phyloP scores from a whole-genome alignment of 2,329 filamentous ascomycete genomes.

The Aspergillus fischeri region DNA sequence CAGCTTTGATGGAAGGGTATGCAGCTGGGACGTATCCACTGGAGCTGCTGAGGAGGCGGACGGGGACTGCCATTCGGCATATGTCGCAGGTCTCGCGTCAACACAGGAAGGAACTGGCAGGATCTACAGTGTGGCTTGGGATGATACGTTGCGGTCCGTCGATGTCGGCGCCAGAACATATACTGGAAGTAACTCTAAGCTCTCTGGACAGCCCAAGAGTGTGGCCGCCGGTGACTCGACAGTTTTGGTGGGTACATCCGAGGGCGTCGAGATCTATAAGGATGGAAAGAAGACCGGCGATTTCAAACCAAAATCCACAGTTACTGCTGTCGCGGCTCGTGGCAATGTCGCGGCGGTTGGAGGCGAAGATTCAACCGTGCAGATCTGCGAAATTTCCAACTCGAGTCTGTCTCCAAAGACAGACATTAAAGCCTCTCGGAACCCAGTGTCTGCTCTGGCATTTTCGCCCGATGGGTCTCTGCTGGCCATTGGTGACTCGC shows the following conservation, averaged over 20 bases:
- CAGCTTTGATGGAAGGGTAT: conserved; percentile 84
- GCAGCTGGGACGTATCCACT: conserved; percentile 72
- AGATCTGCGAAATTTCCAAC: conserved; percentile 64
- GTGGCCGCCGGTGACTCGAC: conserved; percentile 53
- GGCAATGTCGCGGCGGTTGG: conserved; percentile 70
- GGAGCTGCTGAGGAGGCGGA: conserved; percentile 69
- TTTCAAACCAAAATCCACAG: conserved; percentile 58
- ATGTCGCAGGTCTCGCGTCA: conserved; percentile 71
- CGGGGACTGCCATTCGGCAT: conserved; percentile 79
- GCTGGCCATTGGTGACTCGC: conserved; percentile 75
- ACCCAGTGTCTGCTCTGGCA: conserved; percentile 71
- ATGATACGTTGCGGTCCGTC: conserved; percentile 79
- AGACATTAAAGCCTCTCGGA: conserved; percentile 64
- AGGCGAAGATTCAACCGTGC: conserved; percentile 67
- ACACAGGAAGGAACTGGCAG: conserved; percentile 49
- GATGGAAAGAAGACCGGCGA: conserved; percentile 58
- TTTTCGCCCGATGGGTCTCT: conserved; percentile 76
- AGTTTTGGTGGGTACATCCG: conserved; percentile 57
- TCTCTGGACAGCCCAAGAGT: conserved; percentile 77
- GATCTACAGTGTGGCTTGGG: conserved; percentile 89
- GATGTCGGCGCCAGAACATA: conserved; percentile 74
- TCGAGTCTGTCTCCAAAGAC: conserved; percentile 51
- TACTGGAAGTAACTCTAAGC: conserved; percentile 61
- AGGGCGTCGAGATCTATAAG: conserved; percentile 57
- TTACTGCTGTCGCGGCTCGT: conserved; percentile 68